Conservation (phyloP, 768 basidiomycete species). For the Serendipita indica region DNA sequence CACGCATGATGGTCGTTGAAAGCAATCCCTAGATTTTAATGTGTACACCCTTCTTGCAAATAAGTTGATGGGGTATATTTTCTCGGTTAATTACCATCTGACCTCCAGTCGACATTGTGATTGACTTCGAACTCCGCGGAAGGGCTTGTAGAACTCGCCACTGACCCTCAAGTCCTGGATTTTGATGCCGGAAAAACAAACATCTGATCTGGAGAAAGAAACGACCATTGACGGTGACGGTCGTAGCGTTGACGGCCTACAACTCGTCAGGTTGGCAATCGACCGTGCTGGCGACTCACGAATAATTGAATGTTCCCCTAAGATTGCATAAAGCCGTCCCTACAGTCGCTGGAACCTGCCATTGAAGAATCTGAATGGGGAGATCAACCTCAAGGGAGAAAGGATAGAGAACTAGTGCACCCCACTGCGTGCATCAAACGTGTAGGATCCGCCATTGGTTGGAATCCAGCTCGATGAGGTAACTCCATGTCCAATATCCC, state of each 20-base stretch:
- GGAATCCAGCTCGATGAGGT: slow-evolving; percentile 58
- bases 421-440: slow-evolving; percentile 55
- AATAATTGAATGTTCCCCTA: background rate
- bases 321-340: background rate
- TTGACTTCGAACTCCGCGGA: slow-evolving; percentile 71
- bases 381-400: background rate
- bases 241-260: slow-evolving; percentile 32
- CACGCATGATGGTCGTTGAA: too few relatives aligned
- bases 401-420: slow-evolving; percentile 23
- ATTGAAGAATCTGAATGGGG: slow-evolving; percentile 44
- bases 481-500: slow-evolving; percentile 62
- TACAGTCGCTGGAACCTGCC: slow-evolving; percentile 47
- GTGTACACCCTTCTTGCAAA: too few relatives aligned
- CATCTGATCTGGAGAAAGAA: slow-evolving; percentile 50
- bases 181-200: slow-evolving; percentile 68
- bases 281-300: background rate
- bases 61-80: too few relatives aligned
- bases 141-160: slow-evolving; percentile 76
- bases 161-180: slow-evolving; percentile 73
- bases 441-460: slow-evolving; percentile 56
- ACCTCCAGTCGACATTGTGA: slow-evolving; percentile 58
- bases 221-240: slow-evolving; percentile 65
- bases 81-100: slow-evolving; percentile 30
- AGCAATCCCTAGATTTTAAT: too few relatives aligned
- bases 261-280: background rate